Evolutionary conservation across 1,284 basidiomycete species (phyloP).

Genomic region (Puccinia triticina): DNA sequence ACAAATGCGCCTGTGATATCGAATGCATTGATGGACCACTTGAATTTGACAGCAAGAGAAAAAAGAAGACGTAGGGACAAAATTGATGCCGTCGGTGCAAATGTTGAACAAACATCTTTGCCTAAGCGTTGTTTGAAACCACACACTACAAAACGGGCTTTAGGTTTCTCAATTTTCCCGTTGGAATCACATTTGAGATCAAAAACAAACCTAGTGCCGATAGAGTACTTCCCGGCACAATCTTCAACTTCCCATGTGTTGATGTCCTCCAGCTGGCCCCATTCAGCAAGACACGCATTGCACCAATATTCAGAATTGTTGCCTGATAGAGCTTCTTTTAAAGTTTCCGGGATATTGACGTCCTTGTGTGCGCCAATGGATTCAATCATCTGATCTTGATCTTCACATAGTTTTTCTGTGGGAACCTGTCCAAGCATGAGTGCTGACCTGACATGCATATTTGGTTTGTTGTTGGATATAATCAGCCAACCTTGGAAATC

Average conservation of each 20-base stretch:
- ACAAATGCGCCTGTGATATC: neutral
- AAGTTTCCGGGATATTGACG: neutral
- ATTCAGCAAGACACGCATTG: neutral
- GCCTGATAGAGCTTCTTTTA: neutral
- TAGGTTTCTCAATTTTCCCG: neutral
- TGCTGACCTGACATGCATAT: neutral
- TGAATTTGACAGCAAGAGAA: neutral
- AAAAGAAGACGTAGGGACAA: neutral
- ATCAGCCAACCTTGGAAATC: neutral
- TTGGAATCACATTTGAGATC: neutral
- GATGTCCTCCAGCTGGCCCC: neutral
- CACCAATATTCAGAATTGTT: neutral
- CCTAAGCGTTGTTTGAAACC: slow-evolving; percentile 16
- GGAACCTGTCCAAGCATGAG: neutral
- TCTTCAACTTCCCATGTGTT: neutral
- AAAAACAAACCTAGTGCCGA: neutral
- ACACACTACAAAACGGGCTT: neutral
- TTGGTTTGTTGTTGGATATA: too few relatives aligned
- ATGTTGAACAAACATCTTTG: neutral
- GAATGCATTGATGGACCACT: slow-evolving; percentile 5
- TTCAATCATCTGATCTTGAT: neutral
- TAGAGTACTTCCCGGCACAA: neutral
- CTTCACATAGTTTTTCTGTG: neutral
- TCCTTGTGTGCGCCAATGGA: neutral
- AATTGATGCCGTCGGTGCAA: slow-evolving; percentile 8